Percentiles rank a stretch among this genome's conserved stretches.
Evolutionary conservation across 805 yeast genomes (phyloP).

Genomic region (Wickerhamiella domercqiae): DNA sequence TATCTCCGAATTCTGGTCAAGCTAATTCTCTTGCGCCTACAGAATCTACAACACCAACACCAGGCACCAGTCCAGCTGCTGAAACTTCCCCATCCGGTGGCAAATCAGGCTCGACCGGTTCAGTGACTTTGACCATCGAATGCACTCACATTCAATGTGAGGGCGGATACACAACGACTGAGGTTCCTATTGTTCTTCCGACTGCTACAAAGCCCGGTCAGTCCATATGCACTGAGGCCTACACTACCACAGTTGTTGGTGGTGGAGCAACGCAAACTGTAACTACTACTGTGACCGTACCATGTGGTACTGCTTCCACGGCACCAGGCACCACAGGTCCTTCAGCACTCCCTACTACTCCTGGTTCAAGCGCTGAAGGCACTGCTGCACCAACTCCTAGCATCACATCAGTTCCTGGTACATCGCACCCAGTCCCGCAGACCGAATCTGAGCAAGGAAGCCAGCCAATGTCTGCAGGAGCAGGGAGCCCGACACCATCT

Average conservation of each 20-base stretch:
- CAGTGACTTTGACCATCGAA: slow-evolving; percentile 4
- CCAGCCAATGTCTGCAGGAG: too few species aligned
- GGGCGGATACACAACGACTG: slow-evolving; percentile 2
- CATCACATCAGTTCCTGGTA: neutral
- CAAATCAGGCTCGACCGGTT: neutral
- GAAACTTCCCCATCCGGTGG: too few species aligned
- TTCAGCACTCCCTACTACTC: slow-evolving; percentile 1
- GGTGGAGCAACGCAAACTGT: slow-evolving; percentile 4
- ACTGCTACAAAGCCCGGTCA: slow-evolving; percentile 4
- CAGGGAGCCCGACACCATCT: neutral
- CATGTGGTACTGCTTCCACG: slow-evolving; percentile 4
- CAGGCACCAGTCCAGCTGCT: too few species aligned
- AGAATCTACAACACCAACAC: too few species aligned
- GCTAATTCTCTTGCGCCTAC: too few species aligned
- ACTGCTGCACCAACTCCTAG: neutral
- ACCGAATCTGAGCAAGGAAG: neutral
- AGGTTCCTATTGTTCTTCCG: slow-evolving; percentile 3
- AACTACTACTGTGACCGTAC: slow-evolving; percentile 4
- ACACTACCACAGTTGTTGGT: slow-evolving; percentile 1
- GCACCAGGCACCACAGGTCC: neutral
- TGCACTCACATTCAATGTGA: slow-evolving; percentile 7
- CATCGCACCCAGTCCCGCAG: neutral
- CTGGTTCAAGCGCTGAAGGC: neutral
- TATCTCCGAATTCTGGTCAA: too few species aligned
- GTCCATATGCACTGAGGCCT: slow-evolving; percentile 4